These are phyloP conservation scores for Collariella sp. DNA, from an alignment of 495 filamentous ascomycete species.

Conservation along the genomic window DNA sequence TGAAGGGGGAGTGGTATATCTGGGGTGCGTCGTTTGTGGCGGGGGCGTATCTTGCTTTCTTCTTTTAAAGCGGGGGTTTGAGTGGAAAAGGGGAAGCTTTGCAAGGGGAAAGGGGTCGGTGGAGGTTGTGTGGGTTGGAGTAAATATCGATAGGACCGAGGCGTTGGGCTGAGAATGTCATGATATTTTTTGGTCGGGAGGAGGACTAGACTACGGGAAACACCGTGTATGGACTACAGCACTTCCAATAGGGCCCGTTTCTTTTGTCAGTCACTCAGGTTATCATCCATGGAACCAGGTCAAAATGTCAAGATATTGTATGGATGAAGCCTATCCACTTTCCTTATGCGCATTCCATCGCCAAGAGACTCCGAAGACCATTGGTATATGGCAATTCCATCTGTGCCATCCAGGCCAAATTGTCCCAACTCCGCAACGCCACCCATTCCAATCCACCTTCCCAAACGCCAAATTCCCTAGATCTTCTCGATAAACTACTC, in stretches of 20 bases:
- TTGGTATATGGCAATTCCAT: not conserved
- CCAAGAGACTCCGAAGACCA: not conserved
- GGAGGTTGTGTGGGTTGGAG: no score
- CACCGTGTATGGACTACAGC: conserved; percentile 13
- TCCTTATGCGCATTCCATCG: not conserved
- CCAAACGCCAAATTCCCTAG: conserved; percentile 7
- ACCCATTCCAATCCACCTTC: not conserved
- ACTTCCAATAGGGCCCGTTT: conserved; percentile 14
- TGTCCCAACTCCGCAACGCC: not conserved
- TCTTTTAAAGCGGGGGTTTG: conserved; percentile 22
- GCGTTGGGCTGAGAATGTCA: conserved; percentile 3
- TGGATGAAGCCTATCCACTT: not conserved
- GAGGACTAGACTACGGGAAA: conserved; percentile 7
- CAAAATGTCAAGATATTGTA: not conserved
- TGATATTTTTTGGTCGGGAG: conserved; percentile 3
- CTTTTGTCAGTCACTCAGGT: conserved; percentile 16
- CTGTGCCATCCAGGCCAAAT: not conserved
- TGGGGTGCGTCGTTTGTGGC: conserved; percentile 58
- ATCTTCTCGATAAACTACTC: conserved; percentile 16
- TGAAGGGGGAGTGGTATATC: conserved; percentile 65
- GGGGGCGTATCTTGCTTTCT: conserved; percentile 49
- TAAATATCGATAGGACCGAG: no score
- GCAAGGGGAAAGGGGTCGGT: not conserved
- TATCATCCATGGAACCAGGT: not conserved
- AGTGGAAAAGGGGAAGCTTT: not conserved